Base-by-base conservation (phyloP, 345 rosid species). In the Pugionium cornutum region DNA sequence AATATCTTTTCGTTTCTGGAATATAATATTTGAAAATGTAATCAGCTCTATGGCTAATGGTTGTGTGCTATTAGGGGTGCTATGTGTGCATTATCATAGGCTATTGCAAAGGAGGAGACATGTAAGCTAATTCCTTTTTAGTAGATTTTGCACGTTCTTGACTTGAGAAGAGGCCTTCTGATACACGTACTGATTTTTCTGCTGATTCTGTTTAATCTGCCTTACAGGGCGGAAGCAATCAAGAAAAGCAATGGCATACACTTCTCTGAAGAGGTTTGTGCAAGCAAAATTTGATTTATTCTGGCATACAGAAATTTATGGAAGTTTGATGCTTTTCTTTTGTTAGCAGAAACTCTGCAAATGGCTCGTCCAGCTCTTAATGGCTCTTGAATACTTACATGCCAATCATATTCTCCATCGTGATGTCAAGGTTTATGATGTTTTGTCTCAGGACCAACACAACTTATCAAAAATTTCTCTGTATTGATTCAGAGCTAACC, bases 351-450 rank as follows among this genome's bases (percentile, higher is more conserved):
- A 88, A 75, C 91, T 95, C 53, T 95, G 99, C 55, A 95, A 86
- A 77, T 95, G 99, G 97, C 87, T 95, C 57, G 95, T 89, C 66
- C 96, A 95, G 75, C 96, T 95, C 69, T 81, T 95, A 52, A 67
- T 95, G 95, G 99, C 99, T n/a, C 97, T 95, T 49, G 99, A 91
- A 73, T 95, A 95, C 85, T 79, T 95, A 83, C 97, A 91, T 75
- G 81, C 73, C 68, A 95, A 86, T 77, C 97, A 95, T 66, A 87
- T 95, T 78, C 96, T 95, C 69, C 99, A 95, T 81, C 97, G 99
- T 25, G 99, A 95, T 85, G 99, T 95, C 78, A 95, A 95, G 96
- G 99, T 91, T 68, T 46, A 40, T 62, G 36, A 28, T 58, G 31
- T 39, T 47, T 45, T 46, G 28, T 62, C 34, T 44, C 62, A 53